Base-by-base conservation (phyloP, 2,329 filamentous ascomycete genomes). In the Teratosphaeria zuluensis region DNA sequence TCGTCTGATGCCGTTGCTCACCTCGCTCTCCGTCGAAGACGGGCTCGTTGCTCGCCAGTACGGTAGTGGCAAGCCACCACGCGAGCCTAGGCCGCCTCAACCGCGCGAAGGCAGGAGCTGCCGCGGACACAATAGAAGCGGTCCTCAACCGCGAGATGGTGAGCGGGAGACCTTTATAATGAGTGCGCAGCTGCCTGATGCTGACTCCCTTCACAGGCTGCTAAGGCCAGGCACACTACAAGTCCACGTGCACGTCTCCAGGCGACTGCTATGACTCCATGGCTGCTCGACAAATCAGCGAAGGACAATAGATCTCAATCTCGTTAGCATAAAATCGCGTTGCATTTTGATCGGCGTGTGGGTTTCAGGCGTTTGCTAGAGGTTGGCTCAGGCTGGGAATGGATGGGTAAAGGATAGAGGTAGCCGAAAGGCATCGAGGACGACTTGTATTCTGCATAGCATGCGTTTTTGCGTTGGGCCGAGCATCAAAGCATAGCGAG, bases 121-220 rank as follows among this genome's bases (percentile, higher is more conserved):
- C 42, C 16, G 42, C 19, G 19, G 3, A 21, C 42, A 42, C 7
- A 2, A 12, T n/a, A 5, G 35, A 42, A 14, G n/a, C 42, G 42
- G 42, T 48, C 42, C 55, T 24, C 55, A 56, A 24, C 55, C 42
- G 46, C 31, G 55, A 32, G 46, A 61, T 21, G 60, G 60, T 51
- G 51, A 19, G 28, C 19, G 24, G 24, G 30, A 31, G 5, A 24
- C n/a, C 31, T 48, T 24, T 48, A 48, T 48, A 24, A 19, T 19
- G 9, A 21, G n/a, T n/a, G n/a, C 9, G 42, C 19, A 21, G n/a
- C 16, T 48, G 42, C 42, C 42, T 21, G 42, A 21, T 48, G 42
- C 42, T 48, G 42, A 48, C 42, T 35, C 42, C 19, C 42, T 21
- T 19, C 7, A 3, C 19, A 48, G 42, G 42, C 42, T 48, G n/a